These are phyloP conservation scores for Diutina rugosa DNA, from an alignment of 1,139 yeast genomes.

Conservation along the genomic window DNA sequence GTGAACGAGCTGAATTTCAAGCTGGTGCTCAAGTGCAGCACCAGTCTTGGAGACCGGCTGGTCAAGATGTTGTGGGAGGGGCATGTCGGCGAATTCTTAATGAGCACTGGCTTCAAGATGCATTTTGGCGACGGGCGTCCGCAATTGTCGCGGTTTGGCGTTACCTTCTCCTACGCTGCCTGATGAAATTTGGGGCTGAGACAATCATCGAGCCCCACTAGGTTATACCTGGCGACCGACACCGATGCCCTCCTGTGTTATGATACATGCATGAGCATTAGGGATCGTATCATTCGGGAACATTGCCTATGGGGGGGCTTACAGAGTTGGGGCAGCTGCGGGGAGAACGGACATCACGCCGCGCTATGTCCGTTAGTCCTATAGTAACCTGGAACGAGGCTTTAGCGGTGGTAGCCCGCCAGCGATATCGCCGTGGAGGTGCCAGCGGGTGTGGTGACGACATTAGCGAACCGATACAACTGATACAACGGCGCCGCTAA, in stretches of 20 bases:
- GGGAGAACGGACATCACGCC: neutral
- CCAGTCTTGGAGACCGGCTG: constrained; percentile 52
- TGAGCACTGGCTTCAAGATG: constrained; percentile 62
- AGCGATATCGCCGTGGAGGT: too few species aligned
- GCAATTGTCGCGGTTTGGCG: constrained; percentile 25
- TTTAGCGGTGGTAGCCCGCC: too few species aligned
- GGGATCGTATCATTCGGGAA: neutral
- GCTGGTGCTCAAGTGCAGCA: constrained; percentile 64
- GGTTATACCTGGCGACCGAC: neutral
- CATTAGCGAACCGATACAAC: neutral
- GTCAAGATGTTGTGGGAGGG: constrained; percentile 81
- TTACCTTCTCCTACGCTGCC: constrained; percentile 25
- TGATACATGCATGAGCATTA: neutral
- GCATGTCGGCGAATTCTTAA: constrained; percentile 61
- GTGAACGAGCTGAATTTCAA: constrained; percentile 45
- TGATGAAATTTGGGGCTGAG: neutral
- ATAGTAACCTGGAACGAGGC: too few species aligned
- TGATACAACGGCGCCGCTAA: neutral
- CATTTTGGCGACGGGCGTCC: constrained; percentile 17
- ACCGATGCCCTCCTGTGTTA: neutral
- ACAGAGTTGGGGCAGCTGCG: neutral
- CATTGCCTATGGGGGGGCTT: neutral
- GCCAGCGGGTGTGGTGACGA: neutral
- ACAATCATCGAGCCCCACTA: too few species aligned
- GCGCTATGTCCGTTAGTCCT: neutral